A percentile compares a stretch with the other conserved stretches of the same genome.
Conservation (phyloP, 352 stramenopile species). For the Phytophthora melonis region DNA sequence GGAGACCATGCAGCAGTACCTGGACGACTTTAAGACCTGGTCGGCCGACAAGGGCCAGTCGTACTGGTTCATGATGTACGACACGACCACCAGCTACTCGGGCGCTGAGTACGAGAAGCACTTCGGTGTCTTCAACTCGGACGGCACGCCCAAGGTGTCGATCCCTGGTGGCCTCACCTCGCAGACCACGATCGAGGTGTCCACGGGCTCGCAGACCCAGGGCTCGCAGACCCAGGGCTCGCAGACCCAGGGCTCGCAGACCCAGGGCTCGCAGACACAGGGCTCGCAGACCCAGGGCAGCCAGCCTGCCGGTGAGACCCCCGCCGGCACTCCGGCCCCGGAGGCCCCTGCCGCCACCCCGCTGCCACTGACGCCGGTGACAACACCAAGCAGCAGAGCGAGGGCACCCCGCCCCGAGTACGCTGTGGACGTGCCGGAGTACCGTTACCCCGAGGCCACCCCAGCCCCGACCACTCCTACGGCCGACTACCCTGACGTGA, state of each 20-base stretch:
- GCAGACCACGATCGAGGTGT: background rate
- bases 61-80: constrained; percentile 77
- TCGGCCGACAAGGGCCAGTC: constrained; percentile 35
- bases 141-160: constrained; percentile 49
- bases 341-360: background rate
- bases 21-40: constrained; percentile 59
- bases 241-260: background rate
- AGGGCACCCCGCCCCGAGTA: background rate
- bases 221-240: background rate
- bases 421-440: constrained; percentile 3
- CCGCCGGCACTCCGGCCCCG: background rate
- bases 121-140: constrained; percentile 57
- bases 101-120: constrained; percentile 62
- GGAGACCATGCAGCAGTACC: constrained; percentile 52
- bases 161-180: constrained; percentile 32
- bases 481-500: constrained; percentile 9
- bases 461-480: constrained; percentile 4
- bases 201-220: background rate
- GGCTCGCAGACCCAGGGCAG: constrained; percentile 10
- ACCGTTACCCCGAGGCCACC: background rate
- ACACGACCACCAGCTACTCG: constrained; percentile 57
- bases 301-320: constrained; percentile 6
- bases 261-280: background rate
- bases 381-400: constrained; percentile 15
- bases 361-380: constrained; percentile 13